A percentile compares a stretch with the other conserved stretches of the same genome.
Evolutionary conservation across 2,329 filamentous ascomycete genomes (phyloP).

Genomic region (Colletotrichum limetticola): DNA sequence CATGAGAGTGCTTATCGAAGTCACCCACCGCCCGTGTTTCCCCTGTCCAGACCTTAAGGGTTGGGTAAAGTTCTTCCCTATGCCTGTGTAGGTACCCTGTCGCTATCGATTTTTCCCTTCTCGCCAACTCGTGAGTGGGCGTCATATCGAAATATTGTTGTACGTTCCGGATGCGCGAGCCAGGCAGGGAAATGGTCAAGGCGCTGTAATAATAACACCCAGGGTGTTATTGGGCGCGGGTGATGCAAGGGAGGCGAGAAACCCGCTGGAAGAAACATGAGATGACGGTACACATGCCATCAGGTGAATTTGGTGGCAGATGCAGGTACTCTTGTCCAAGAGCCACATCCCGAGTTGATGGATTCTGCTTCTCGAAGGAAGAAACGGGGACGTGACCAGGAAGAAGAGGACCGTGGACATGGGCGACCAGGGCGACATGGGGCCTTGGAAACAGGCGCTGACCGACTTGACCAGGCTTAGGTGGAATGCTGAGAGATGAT

Average conservation of each 20-base stretch:
- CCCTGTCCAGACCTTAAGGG: too few relatives aligned
- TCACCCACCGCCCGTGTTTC: background rate
- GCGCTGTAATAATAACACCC: constrained; percentile 5
- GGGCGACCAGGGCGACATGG: background rate
- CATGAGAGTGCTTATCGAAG: background rate
- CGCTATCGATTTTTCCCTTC: background rate
- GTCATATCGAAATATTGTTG: background rate
- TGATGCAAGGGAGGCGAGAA: constrained; percentile 20
- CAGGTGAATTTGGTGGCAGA: background rate
- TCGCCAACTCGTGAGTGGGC: background rate
- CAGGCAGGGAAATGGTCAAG: background rate
- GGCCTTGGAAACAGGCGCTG: background rate
- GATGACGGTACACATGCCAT: background rate
- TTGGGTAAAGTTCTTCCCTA: background rate
- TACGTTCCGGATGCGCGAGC: background rate
- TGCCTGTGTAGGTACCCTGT: background rate
- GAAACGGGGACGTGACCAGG: constrained; percentile 24
- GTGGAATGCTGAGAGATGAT: background rate
- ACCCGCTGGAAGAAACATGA: constrained; percentile 21
- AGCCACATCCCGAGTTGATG: constrained; percentile 8
- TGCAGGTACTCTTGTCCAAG: background rate
- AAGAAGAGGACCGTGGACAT: constrained; percentile 8
- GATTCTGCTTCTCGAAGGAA: constrained; percentile 33
- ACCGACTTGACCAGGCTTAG: background rate
- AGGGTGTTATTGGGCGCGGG: constrained; percentile 10